Conservation (phyloP, 306 rosid species). For the Gastrolobium bilobum region DNA sequence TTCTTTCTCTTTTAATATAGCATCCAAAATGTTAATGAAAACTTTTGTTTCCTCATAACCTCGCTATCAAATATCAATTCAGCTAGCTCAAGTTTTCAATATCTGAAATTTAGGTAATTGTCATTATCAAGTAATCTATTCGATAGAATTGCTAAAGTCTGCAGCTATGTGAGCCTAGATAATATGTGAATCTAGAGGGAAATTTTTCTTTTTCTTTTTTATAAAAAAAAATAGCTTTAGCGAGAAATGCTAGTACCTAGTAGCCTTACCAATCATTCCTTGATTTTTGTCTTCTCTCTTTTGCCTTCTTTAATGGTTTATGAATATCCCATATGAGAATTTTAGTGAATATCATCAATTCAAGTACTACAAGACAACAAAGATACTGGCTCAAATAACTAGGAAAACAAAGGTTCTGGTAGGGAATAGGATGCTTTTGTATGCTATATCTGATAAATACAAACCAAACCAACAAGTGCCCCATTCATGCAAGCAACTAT, state of each 20-base stretch:
- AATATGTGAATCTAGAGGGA: background rate
- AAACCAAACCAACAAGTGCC: conserved; percentile 32
- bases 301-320: conserved; percentile 21
- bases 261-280: conserved; percentile 24
- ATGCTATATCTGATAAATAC: conserved; percentile 7
- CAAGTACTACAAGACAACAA: conserved; percentile 38
- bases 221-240: background rate
- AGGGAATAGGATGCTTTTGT: conserved; percentile 41
- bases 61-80: conserved; percentile 43
- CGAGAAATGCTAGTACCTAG: conserved; percentile 12
- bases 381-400: background rate
- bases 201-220: too few species aligned
- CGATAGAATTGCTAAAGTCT: background rate
- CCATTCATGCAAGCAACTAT: conserved; percentile 29
- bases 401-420: conserved; percentile 12
- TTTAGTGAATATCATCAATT: conserved; percentile 1
- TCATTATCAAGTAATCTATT: conserved; percentile 34
- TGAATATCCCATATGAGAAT: conserved; percentile 20
- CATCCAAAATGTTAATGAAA: conserved; percentile 27
- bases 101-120: conserved; percentile 41
- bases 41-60: conserved; percentile 34
- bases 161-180: background rate
- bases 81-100: conserved; percentile 15
- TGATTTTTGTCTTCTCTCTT: conserved; percentile 24
- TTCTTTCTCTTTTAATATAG: conserved; percentile 37